Evolutionary conservation across 2,329 filamentous ascomycete species (phyloP), one percentile per base, ranked within the genome.

Genomic region (Epichloe amarillans): DNA sequence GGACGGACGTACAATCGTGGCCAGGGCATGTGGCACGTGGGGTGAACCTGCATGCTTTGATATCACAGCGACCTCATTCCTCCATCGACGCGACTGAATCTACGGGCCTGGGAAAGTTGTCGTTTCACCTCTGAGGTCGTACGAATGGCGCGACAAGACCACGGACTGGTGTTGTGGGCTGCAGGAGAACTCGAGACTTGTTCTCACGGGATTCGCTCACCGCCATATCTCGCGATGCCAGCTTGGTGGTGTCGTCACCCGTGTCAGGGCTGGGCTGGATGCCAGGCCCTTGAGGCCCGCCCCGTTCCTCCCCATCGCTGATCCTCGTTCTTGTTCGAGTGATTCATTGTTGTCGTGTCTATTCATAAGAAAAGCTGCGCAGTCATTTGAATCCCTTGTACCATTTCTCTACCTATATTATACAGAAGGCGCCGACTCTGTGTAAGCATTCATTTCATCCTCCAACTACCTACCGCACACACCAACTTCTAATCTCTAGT

Each of bases 401-500:
- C 30, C 36, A n/a, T 41, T 23, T 37, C 26, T 52, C 46, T 46
- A 37, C 46, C 35, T 15, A 5, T 52, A 43, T 46, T 37, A 39
- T 52, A 42, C 46, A 52, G 42, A 46, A 46, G 21, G 14, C 35
- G 46, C 21, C 40, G 35, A 23, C 21, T 48, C 45, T 43, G 50
- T 10, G 3, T 10, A 30, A 30, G 10, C 3, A 30, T 51, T 44
- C 47, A 53, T 48, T 44, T 35, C 50, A 47, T 47, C 41, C 19
- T 23, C 33, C 11, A 40, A 23, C 35, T 26, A 21, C 26, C 41
- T 21, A 6, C 41, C 38, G 53, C 50, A 58, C 58, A 54, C 50
- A 58, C 58, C 37, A 47, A 52, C 53, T 55, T 52, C 8, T 37
- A 47, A 56, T 54, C 58, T 68, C 71, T 75, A 66, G 78, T 84